These are phyloP conservation scores for Hypsizygus marmoreus DNA, from an alignment of 768 basidiomycete genomes.

Conservation along the genomic window DNA sequence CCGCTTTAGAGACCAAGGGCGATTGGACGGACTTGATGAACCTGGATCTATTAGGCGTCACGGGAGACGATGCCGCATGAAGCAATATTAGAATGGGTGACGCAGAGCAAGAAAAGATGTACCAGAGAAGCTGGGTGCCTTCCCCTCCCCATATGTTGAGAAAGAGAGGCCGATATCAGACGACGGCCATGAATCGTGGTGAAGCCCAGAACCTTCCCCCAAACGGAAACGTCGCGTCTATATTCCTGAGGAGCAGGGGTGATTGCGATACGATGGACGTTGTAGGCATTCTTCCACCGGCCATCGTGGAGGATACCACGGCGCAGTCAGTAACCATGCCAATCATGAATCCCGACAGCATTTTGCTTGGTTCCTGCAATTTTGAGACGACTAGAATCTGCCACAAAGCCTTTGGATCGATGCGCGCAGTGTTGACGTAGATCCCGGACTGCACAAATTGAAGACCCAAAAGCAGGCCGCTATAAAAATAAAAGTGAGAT, in stretches of 20 bases:
- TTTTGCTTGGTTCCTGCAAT: not conserved
- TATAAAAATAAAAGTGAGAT: not conserved
- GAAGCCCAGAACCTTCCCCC: conserved; percentile 8
- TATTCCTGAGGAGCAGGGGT: conserved; percentile 7
- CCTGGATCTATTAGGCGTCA: not conserved
- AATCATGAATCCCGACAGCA: conserved; percentile 7
- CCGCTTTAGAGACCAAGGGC: too few species aligned
- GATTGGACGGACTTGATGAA: not conserved
- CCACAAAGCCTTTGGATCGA: not conserved
- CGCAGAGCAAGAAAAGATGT: not conserved
- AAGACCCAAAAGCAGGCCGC: not conserved
- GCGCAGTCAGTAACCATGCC: conserved; percentile 7
- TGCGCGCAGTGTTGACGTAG: conserved; percentile 5
- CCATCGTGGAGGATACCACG: not conserved
- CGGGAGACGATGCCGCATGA: not conserved
- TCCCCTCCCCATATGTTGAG: not conserved
- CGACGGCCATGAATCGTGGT: not conserved
- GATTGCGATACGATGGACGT: conserved; percentile 3
- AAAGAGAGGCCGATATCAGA: conserved; percentile 2
- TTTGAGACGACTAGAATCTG: not conserved
- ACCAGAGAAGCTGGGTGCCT: too few species aligned
- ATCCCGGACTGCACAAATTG: not conserved
- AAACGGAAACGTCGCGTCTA: conserved; percentile 5
- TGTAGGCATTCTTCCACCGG: not conserved
- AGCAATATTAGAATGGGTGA: not conserved